Conservation (phyloP, 2,329 filamentous ascomycete species). For the Exserohilum turcica region DNA sequence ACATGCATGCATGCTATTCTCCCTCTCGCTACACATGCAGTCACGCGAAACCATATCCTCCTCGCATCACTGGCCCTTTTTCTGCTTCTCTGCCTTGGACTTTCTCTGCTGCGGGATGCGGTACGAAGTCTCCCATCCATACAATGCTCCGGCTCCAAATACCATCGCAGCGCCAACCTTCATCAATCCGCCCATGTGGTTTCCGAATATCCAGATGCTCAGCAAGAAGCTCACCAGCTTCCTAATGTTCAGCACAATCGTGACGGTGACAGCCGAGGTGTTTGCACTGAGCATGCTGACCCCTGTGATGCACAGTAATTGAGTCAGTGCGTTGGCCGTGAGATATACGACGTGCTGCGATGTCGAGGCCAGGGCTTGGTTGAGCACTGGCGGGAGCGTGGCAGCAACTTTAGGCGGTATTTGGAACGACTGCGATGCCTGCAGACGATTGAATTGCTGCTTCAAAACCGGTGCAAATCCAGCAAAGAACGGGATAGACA, state of each 20-base stretch:
- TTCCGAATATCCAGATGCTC: constrained; percentile 94
- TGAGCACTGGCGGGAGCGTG: constrained; percentile 35
- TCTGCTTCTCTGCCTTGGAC: constrained; percentile 25
- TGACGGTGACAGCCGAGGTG: constrained; percentile 90
- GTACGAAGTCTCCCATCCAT: constrained; percentile 73
- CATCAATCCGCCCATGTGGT: constrained; percentile 76
- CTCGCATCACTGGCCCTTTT: constrained; percentile 33
- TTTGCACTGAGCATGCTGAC: constrained; percentile 92
- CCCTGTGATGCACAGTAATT: constrained; percentile 92
- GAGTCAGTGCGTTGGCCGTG: constrained; percentile 79
- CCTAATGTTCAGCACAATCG: constrained; percentile 92
- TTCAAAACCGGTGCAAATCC: constrained; percentile 71
- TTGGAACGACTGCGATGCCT: constrained; percentile 65
- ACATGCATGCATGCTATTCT: neutral
- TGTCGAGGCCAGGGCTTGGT: constrained; percentile 40
- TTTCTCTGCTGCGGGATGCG: constrained; percentile 50
- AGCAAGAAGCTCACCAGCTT: constrained; percentile 90
- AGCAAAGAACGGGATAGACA: constrained; percentile 77
- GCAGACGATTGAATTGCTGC: constrained; percentile 67
- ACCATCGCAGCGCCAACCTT: constrained; percentile 81
- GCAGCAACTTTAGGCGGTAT: constrained; percentile 39
- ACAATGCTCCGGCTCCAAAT: constrained; percentile 87
- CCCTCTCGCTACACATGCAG: neutral
- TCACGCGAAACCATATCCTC: neutral
- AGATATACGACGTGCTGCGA: constrained; percentile 76